Evolutionary conservation across 2,329 filamentous ascomycete genomes (phyloP).

Genomic region (Xylaria sp.): DNA sequence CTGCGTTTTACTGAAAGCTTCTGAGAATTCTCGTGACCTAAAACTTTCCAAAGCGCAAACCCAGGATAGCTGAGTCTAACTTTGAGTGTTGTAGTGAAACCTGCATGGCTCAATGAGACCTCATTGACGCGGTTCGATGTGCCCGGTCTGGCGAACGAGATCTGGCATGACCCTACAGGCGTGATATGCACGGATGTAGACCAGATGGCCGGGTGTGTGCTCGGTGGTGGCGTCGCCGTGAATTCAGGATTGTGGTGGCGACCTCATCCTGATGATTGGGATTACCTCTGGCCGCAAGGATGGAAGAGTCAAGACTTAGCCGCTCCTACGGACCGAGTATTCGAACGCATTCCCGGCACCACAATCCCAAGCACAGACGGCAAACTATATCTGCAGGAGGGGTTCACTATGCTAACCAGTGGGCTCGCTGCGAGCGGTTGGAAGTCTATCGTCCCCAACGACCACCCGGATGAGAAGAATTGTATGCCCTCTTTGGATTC

Average conservation of each 20-base stretch:
- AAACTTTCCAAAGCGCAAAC: background rate
- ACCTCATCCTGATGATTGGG: conserved; percentile 69
- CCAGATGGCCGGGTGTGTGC: conserved; percentile 75
- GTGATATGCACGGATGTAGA: conserved; percentile 72
- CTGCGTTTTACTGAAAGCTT: too few species aligned
- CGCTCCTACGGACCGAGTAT: conserved; percentile 64
- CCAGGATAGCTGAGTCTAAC: background rate
- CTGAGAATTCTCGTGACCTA: too few species aligned
- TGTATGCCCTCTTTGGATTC: conserved; percentile 47
- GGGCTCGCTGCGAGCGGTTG: conserved; percentile 69
- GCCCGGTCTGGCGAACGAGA: conserved; percentile 73
- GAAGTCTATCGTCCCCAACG: conserved; percentile 65
- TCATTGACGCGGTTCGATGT: conserved; percentile 74
- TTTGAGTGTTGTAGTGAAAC: conserved; percentile 50
- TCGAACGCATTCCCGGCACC: conserved; percentile 71
- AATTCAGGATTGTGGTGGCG: conserved; percentile 72
- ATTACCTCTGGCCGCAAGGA: conserved; percentile 72
- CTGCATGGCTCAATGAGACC: conserved; percentile 59
- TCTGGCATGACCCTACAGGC: conserved; percentile 67
- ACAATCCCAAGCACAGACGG: conserved; percentile 69
- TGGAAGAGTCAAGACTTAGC: conserved; percentile 71
- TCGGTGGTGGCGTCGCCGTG: conserved; percentile 70
- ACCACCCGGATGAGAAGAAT: conserved; percentile 67
- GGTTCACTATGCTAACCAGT: conserved; percentile 65
- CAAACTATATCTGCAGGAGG: conserved; percentile 68